These are phyloP conservation scores for Kwoniella heveanensis DNA, from an alignment of 768 basidiomycete species.

Conservation along the genomic window DNA sequence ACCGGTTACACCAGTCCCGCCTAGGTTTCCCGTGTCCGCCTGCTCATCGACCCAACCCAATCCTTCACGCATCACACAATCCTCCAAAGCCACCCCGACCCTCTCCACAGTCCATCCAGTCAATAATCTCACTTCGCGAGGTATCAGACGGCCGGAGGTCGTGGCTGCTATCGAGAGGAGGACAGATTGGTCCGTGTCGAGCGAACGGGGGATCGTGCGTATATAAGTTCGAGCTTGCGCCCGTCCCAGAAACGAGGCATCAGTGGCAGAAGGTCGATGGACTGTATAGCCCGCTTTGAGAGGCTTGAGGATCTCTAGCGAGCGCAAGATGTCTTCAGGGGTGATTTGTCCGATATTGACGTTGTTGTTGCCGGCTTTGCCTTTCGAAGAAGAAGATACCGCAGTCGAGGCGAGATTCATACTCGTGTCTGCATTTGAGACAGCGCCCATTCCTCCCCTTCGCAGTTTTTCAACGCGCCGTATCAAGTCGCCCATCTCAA, in stretches of 20 bases:
- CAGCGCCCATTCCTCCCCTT: constrained; percentile 55
- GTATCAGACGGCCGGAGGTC: constrained; percentile 66
- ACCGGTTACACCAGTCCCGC: background rate
- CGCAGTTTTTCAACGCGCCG: constrained; percentile 75
- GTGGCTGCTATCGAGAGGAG: constrained; percentile 65
- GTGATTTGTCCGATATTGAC: constrained; percentile 60
- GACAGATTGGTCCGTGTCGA: constrained; percentile 84
- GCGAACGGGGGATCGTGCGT: constrained; percentile 81
- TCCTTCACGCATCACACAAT: constrained; percentile 87
- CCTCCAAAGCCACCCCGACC: constrained; percentile 75
- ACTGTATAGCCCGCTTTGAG: constrained; percentile 91
- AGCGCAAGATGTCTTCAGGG: constrained; percentile 78
- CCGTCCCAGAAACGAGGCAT: background rate
- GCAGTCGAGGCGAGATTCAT: background rate
- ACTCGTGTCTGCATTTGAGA: background rate
- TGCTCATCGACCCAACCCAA: constrained; percentile 95
- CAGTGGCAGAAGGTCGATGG: constrained; percentile 59
- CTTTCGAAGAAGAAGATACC: constrained; percentile 49
- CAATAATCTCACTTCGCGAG: constrained; percentile 63
- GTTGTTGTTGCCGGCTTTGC: constrained; percentile 60
- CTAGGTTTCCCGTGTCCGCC: too few species aligned
- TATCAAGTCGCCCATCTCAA: constrained; percentile 83
- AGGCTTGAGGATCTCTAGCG: constrained; percentile 82
- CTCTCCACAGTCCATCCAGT: constrained; percentile 80
- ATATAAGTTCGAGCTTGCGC: constrained; percentile 53